Percentiles rank a stretch among this genome's conserved stretches.
Conservation (phyloP, 1,139 yeast species). For the Candida frijolesensis region DNA sequence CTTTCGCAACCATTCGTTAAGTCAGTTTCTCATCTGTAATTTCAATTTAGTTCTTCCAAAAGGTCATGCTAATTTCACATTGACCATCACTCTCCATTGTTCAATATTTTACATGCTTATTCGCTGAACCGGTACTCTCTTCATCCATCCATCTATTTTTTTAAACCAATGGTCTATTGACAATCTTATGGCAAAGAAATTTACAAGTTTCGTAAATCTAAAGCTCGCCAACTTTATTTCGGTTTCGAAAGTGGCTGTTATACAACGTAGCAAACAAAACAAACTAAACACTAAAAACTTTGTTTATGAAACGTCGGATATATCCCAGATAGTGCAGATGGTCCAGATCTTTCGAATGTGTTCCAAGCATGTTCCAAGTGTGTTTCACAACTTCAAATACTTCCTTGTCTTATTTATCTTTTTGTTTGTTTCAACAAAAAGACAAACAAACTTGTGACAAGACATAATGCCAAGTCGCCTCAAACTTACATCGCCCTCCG, state of each 20-base stretch:
- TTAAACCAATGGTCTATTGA: not conserved
- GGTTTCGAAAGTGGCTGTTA: no score
- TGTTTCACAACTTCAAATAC: no score
- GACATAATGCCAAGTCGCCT: not conserved
- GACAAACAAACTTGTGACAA: constrained; percentile 2
- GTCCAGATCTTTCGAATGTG: not conserved
- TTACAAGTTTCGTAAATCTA: not conserved
- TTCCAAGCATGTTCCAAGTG: not conserved
- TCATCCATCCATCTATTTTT: not conserved
- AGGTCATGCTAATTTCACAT: not conserved
- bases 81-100: not conserved
- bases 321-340: not conserved
- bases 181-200: not conserved
- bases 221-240: not conserved
- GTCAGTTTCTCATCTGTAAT: no score
- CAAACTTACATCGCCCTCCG: not conserved
- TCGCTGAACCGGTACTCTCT: not conserved
- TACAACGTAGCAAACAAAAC: no score
- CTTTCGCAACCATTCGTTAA: not conserved
- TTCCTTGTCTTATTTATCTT: not conserved
- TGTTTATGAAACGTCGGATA: not conserved
- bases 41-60: not conserved
- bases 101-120: not conserved
- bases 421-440: not conserved
- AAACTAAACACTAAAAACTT: not conserved